phyloP scores from a whole-genome alignment of 139 green algal genomes.

The Astrephomene gubernaculifera region DNA sequence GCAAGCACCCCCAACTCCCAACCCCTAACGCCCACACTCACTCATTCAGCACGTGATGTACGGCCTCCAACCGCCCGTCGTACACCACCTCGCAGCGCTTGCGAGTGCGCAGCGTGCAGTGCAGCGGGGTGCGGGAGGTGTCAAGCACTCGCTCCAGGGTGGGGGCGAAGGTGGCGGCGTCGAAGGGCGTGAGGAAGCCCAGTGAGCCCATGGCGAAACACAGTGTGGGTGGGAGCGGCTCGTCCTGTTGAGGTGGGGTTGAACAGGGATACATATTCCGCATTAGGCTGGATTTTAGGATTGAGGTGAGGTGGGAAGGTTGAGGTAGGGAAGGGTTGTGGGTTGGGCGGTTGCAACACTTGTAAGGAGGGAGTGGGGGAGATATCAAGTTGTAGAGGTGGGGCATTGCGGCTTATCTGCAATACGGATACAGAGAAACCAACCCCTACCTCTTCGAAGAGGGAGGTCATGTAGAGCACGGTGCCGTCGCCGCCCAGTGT shows the following conservation, averaged over 20 bases:
- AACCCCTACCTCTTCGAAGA: constrained; percentile 76
- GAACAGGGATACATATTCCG: too few species aligned
- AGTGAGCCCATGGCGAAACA: constrained; percentile 93
- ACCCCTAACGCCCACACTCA: constrained; percentile 49
- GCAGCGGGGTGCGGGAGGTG: constrained; percentile 71
- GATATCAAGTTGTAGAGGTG: too few species aligned
- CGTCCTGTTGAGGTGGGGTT: constrained; percentile 55
- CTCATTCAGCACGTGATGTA: constrained; percentile 91
- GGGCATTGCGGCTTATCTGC: too few species aligned
- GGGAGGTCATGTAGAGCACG: constrained; percentile 85
- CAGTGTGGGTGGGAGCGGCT: constrained; percentile 86
- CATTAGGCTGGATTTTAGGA: too few species aligned
- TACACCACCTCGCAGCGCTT: constrained; percentile 79
- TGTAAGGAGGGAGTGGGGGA: too few species aligned
- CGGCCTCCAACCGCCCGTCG: constrained; percentile 59
- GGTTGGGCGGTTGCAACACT: too few species aligned
- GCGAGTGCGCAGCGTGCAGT: constrained; percentile 88
- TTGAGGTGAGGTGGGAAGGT: too few species aligned
- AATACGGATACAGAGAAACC: too few species aligned
- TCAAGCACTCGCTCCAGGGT: constrained; percentile 72
- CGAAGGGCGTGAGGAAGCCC: constrained; percentile 94
- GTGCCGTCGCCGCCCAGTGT: constrained; percentile 85
- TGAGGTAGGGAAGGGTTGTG: too few species aligned
- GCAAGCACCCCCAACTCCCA: too few species aligned
- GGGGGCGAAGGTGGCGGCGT: constrained; percentile 66